phyloP scores from a whole-genome alignment of 345 rosid genomes.

The Brassica incana region DNA sequence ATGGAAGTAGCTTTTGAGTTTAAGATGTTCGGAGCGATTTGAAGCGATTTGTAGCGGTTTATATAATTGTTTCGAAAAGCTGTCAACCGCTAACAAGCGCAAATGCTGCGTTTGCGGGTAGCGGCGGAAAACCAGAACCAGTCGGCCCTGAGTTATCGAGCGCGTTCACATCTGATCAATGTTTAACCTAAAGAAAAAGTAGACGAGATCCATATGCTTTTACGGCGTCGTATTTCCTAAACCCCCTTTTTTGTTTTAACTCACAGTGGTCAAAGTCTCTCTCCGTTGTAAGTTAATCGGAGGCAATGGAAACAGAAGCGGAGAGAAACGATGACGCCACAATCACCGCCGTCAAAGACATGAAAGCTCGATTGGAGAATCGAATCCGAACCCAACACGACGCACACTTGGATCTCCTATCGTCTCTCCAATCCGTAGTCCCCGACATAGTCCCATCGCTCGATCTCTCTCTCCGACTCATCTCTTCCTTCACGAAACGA shows the following conservation, averaged over 20 bases:
- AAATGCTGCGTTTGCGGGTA: too few species aligned
- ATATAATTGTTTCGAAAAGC: too few species aligned
- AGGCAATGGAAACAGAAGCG: conserved; percentile 45
- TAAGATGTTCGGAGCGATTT: too few species aligned
- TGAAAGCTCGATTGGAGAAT: conserved; percentile 65
- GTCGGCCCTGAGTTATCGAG: not conserved
- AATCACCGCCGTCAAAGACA: conserved; percentile 51
- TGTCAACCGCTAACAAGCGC: too few species aligned
- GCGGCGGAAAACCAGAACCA: too few species aligned
- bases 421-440: conserved; percentile 65
- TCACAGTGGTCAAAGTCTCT: not conserved
- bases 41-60: too few species aligned
- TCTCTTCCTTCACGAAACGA: conserved; percentile 70
- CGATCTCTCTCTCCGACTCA: conserved; percentile 70
- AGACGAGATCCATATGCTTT: not conserved
- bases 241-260: not conserved
- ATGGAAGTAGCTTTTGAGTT: too few species aligned
- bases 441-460: conserved; percentile 72
- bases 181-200: conserved; percentile 2
- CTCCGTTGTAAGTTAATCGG: not conserved
- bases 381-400: conserved; percentile 61
- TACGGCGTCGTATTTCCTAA: conserved; percentile 19
- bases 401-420: conserved; percentile 63
- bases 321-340: conserved; percentile 45
- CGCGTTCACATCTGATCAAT: not conserved